Conservation (phyloP, 352 stramenopile species). For the Plasmopara viticola region DNA sequence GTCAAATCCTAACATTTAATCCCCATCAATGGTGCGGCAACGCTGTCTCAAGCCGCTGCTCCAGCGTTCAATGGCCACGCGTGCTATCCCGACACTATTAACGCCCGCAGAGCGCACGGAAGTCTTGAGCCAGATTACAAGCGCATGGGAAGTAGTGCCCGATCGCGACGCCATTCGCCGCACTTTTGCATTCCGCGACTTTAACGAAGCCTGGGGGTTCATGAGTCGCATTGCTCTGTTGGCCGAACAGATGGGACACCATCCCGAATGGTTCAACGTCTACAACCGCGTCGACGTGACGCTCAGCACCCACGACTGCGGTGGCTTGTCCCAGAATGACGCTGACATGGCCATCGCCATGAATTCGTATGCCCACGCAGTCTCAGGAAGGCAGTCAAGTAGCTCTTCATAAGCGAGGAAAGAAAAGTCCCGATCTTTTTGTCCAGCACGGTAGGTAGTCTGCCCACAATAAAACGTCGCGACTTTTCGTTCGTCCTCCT, state of each 20-base stretch:
- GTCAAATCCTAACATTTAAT: neutral
- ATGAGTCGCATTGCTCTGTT: constrained; percentile 70
- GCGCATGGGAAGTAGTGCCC: constrained; percentile 44
- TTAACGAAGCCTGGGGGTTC: constrained; percentile 75
- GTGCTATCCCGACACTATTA: constrained; percentile 38
- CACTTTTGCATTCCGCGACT: constrained; percentile 81
- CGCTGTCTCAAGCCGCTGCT: constrained; percentile 8
- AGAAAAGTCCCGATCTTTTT: no score
- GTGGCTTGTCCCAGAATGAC: constrained; percentile 89
- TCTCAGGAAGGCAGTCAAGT: constrained; percentile 6
- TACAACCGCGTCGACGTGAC: constrained; percentile 97
- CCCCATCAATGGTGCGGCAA: constrained; percentile 1
- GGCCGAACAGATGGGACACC: constrained; percentile 91
- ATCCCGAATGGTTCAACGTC: constrained; percentile 99
- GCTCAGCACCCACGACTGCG: constrained; percentile 94
- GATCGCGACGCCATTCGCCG: constrained; percentile 77
- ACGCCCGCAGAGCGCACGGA: constrained; percentile 35
- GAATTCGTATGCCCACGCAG: constrained; percentile 51
- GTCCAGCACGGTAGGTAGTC: no score
- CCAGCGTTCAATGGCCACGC: constrained; percentile 17
- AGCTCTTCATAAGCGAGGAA: no score
- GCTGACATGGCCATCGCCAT: constrained; percentile 64
- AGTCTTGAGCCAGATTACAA: constrained; percentile 38
- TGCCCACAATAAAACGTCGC: no score
- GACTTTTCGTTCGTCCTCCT: no score